Base-by-base conservation (phyloP, 169 alveolate species). In the Eimeria sp. region DNA sequence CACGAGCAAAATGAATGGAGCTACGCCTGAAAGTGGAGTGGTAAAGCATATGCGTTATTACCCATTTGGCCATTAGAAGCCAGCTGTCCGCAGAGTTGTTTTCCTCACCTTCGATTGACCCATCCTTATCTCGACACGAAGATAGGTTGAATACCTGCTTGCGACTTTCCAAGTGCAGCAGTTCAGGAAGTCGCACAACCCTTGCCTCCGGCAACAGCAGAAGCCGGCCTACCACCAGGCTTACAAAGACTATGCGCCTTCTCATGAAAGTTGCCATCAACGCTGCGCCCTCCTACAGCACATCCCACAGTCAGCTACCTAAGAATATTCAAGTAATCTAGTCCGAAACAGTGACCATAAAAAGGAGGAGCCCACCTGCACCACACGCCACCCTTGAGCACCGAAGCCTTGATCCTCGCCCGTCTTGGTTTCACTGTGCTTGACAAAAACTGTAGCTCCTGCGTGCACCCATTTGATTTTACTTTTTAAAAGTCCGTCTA, bases 391-490 rank as follows among this genome's bases (percentile, higher is more conserved):
- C 62, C 94, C 94, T 56, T 76, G 85, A 27, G 94, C 94, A 37
- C 94, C 94, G 62, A 87, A 66, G n/a, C 66, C 82, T 43, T 87
- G 80, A 11, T 87, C 94, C 25, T 62, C 83, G 85, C 80, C 83
- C 27, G 83, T 58, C 43, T 66, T 40, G 83, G 66, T 68, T 52
- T 83, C 94, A 33, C 80, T n/a, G 89, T 94, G 96, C 80, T 94
- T 88, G 37, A 94, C 68, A 23, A 94, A 89, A 9, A 94, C 88
- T 23, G 82, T 66, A 33, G 66, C 71, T n/a, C 96, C 96, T 30
- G 94, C 96, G 40, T 94, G 96, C 80, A 94, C 74, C 96, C 96
- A 94, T 30, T 80, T 91, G 40, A 91, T 80, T 52, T 89, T 89
- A 27, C 95, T 89, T 10, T 64, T 72, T 46, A 72, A 18, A 13